Percentiles rank a stretch among this genome's conserved stretches.
These are phyloP conservation scores for Rhododendron henanense DNA, from an alignment of 148 eudicot genomes.

Conservation along the genomic window DNA sequence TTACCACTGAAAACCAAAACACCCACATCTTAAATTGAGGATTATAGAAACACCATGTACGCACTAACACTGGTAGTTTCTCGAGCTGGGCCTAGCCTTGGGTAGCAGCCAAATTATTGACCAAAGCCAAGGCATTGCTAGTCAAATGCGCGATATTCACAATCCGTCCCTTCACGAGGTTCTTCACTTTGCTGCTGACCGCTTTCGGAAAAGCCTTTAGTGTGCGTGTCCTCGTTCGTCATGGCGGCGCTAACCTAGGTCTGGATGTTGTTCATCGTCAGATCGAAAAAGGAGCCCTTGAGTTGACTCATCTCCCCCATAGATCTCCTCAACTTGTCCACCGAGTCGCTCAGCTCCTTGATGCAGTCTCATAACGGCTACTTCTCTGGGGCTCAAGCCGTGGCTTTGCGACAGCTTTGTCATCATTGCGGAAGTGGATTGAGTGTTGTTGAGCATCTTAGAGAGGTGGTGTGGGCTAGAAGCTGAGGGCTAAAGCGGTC, in stretches of 20 bases:
- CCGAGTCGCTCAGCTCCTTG: slow-evolving; percentile 9
- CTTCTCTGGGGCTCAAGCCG: slow-evolving; percentile 6
- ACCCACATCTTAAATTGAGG: background rate
- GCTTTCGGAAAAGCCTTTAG: slow-evolving; percentile 22
- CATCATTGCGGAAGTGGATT: slow-evolving; percentile 10
- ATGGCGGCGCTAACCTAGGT: slow-evolving; percentile 43
- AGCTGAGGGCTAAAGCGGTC: slow-evolving; percentile 6
- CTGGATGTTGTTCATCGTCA: slow-evolving; percentile 26
- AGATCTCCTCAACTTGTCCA: slow-evolving; percentile 19
- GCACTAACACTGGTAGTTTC: background rate
- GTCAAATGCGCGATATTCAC: slow-evolving; percentile 28
- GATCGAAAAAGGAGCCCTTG: slow-evolving; percentile 3
- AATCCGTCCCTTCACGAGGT: slow-evolving; percentile 12
- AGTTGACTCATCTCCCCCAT: slow-evolving; percentile 24
- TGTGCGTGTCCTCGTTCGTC: slow-evolving; percentile 31
- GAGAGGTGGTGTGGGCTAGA: slow-evolving; percentile 25
- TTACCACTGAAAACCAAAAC: too few relatives aligned
- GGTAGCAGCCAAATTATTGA: slow-evolving; percentile 23
- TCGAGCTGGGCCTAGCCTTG: slow-evolving; percentile 8
- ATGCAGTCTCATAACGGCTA: slow-evolving; percentile 16
- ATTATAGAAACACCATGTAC: background rate
- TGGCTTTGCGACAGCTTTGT: background rate
- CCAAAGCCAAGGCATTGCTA: slow-evolving; percentile 37
- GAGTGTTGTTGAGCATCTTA: slow-evolving; percentile 16
- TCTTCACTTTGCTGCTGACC: slow-evolving; percentile 17